phyloP scores from a whole-genome alignment of 2,329 filamentous ascomycete species.

The Aspergillus brasiliensis region DNA sequence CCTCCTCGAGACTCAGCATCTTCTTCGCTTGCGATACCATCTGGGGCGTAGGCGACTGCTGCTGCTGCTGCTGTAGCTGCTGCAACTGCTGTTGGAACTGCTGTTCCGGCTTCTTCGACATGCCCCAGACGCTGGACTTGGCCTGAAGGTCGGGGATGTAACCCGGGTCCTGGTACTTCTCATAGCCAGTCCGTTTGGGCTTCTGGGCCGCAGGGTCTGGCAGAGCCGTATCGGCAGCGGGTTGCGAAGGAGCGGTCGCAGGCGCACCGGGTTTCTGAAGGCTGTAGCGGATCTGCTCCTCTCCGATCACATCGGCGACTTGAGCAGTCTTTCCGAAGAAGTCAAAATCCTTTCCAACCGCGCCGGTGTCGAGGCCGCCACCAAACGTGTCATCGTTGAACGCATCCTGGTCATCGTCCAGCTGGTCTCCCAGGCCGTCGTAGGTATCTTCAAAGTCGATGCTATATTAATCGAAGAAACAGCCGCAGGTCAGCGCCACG shows the following conservation, averaged over 20 bases:
- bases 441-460: constrained; percentile 97
- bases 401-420: constrained; percentile 88
- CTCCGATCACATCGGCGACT: constrained; percentile 80
- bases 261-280: constrained; percentile 65
- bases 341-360: constrained; percentile 90
- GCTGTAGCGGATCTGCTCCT: constrained; percentile 84
- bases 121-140: constrained; percentile 90
- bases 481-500: background rate
- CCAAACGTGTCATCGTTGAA: constrained; percentile 98
- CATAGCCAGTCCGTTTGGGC: constrained; percentile 79
- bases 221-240: constrained; percentile 48
- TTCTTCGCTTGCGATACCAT: constrained; percentile 60
- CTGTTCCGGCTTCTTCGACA: constrained; percentile 46
- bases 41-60: constrained; percentile 17
- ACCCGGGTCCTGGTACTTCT: constrained; percentile 82
- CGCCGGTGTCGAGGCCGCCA: constrained; percentile 47
- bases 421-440: constrained; percentile 86
- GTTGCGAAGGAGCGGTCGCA: constrained; percentile 33
- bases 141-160: constrained; percentile 89
- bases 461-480: constrained; percentile 40
- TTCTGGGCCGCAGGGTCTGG: constrained; percentile 45
- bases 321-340: constrained; percentile 93
- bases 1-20: constrained; percentile 94
- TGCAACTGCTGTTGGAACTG: background rate
- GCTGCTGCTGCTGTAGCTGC: background rate